A percentile compares a stretch with the other conserved stretches of the same genome.
Evolutionary conservation across 148 eudicot genomes (phyloP).

Genomic region (Rhododendron kiyosumense): DNA sequence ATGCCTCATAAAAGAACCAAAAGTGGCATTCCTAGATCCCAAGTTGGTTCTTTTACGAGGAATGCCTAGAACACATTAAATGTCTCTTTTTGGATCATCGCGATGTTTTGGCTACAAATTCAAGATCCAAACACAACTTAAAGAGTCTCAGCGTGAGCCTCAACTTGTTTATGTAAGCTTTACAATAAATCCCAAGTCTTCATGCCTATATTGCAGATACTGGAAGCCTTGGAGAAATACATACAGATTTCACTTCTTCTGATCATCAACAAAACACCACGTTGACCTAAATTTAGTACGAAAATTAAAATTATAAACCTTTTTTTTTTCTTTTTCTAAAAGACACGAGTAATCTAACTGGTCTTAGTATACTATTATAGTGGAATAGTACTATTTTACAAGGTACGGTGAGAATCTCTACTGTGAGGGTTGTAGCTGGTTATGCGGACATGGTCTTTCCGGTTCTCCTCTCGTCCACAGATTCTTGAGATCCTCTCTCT

Average conservation of each 20-base stretch:
- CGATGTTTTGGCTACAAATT: background rate
- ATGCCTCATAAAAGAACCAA: background rate
- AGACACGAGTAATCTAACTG: background rate
- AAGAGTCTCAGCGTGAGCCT: background rate
- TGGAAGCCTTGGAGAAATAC: background rate
- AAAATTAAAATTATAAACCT: background rate
- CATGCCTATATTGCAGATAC: background rate
- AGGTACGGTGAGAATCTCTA: constrained; percentile 4
- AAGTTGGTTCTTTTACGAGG: too few relatives aligned
- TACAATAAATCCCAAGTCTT: background rate
- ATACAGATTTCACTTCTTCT: background rate
- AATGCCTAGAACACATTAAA: background rate
- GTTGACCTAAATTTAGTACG: background rate
- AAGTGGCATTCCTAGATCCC: background rate
- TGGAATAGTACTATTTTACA: background rate
- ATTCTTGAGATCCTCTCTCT: constrained; percentile 67
- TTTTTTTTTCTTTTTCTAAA: background rate
- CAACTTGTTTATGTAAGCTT: background rate
- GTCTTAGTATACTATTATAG: background rate
- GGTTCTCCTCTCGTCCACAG: constrained; percentile 87
- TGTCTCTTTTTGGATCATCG: background rate
- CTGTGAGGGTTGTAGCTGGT: constrained; percentile 39
- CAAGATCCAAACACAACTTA: background rate
- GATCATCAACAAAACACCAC: background rate
- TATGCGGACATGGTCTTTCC: constrained; percentile 73